These are phyloP conservation scores for Nicotiana obtusifolia DNA, from an alignment of 257 asterid species.

Conservation along the genomic window DNA sequence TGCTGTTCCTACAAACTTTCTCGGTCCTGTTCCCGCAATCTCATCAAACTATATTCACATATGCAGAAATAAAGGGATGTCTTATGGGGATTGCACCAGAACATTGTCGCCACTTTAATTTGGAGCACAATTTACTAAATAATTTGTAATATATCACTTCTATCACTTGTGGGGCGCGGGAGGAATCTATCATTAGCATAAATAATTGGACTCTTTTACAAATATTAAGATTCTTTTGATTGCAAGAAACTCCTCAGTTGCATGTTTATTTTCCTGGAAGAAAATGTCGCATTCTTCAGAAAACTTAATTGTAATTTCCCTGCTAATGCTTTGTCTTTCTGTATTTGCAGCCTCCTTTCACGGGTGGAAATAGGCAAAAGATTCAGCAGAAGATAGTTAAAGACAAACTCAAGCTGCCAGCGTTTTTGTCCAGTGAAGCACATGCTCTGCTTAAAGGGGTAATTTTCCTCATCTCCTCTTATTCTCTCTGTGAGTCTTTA, in stretches of 20 bases:
- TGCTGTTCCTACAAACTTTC: background rate
- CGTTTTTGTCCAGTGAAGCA: slow-evolving; percentile 48
- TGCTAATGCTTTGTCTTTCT: slow-evolving; percentile 3
- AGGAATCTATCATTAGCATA: slow-evolving; percentile 1
- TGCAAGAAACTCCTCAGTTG: background rate
- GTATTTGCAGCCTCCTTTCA: slow-evolving; percentile 16
- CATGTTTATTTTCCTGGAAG: background rate
- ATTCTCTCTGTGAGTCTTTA: background rate
- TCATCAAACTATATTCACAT: background rate
- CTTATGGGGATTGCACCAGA: background rate
- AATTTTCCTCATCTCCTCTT: slow-evolving; percentile 10
- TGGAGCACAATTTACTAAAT: background rate
- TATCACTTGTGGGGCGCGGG: background rate
- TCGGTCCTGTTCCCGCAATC: background rate
- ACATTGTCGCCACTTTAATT: background rate
- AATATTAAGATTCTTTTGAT: background rate
- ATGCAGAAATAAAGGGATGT: background rate
- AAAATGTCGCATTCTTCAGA: background rate
- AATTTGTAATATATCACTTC: background rate
- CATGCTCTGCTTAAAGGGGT: slow-evolving; percentile 66
- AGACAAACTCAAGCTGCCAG: slow-evolving; percentile 55
- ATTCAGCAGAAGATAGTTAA: slow-evolving; percentile 53
- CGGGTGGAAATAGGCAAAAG: slow-evolving; percentile 45
- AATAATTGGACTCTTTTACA: background rate
- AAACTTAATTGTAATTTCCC: background rate